Conservation (phyloP, 164 flowering plant genomes). For the Liriodendron chinense region DNA sequence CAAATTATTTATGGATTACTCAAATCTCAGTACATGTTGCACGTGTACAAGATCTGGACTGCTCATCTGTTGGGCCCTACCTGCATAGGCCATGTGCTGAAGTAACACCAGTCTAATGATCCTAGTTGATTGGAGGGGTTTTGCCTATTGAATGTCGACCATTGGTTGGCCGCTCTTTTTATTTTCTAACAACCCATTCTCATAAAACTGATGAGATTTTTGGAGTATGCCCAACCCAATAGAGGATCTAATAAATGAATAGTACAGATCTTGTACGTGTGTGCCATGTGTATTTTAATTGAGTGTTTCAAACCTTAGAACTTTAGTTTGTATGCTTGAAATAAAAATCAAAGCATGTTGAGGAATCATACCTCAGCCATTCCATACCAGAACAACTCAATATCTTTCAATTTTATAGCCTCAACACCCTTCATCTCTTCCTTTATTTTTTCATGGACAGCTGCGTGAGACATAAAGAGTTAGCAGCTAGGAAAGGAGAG, state of each 20-base stretch:
- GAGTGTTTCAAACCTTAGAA: too few relatives aligned
- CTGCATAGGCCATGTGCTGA: background rate
- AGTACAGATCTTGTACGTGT: too few relatives aligned
- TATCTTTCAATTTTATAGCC: slow-evolving; percentile 67
- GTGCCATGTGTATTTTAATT: too few relatives aligned
- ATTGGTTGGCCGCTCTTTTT: too few relatives aligned
- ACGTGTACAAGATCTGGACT: background rate
- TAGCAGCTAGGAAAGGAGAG: background rate
- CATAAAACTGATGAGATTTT: background rate
- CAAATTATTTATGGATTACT: background rate
- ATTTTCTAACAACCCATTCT: too few relatives aligned
- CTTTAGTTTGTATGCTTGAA: too few relatives aligned
- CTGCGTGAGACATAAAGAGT: slow-evolving; percentile 30
- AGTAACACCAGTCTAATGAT: background rate
- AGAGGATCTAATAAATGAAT: too few relatives aligned
- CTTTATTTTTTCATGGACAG: slow-evolving; percentile 50
- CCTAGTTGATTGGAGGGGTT: background rate
- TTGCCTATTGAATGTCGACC: background rate
- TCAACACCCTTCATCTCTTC: slow-evolving; percentile 74
- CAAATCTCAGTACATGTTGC: background rate
- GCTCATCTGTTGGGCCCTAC: background rate
- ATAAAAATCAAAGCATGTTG: too few relatives aligned
- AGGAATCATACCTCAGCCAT: slow-evolving; percentile 79
- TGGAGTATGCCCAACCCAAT: background rate
- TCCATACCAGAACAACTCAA: slow-evolving; percentile 68